Conservation (phyloP, 164 flowering plant species). For the Sextonia rubra region DNA sequence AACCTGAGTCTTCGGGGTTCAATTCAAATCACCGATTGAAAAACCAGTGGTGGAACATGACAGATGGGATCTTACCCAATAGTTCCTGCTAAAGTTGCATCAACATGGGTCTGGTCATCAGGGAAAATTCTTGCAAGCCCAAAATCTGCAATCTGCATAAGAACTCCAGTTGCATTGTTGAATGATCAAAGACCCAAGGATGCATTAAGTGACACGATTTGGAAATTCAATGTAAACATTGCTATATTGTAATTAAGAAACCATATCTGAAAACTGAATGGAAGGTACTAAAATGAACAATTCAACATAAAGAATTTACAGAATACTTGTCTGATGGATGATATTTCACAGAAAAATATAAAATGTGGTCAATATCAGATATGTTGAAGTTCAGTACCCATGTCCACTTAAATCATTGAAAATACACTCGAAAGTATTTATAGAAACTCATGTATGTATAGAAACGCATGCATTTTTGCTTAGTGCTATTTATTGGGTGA, state of each 20-base stretch:
- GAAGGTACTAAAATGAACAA: neutral
- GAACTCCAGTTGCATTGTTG: neutral
- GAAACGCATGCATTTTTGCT: no score
- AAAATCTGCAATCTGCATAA: constrained; percentile 86
- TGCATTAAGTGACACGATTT: no score
- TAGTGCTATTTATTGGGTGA: no score
- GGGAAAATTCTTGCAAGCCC: constrained; percentile 86
- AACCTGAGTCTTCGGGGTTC: no score
- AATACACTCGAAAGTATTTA: no score
- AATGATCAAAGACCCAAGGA: neutral
- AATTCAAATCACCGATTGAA: no score
- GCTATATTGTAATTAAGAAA: no score
- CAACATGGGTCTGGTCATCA: constrained; percentile 72
- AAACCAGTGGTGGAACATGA: neutral
- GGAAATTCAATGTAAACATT: no score
- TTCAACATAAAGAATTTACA: neutral
- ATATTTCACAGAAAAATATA: neutral
- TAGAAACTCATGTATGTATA: no score
- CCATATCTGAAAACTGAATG: neutral
- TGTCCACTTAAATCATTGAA: no score
- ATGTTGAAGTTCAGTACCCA: no score
- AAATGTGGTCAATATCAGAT: neutral
- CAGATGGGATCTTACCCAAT: constrained; percentile 49
- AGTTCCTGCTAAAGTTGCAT: constrained; percentile 87
- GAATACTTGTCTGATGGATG: neutral